A percentile compares a stretch with the other conserved stretches of the same genome.
Conservation (phyloP, 306 rosid species). For the Fagus sylvatica region DNA sequence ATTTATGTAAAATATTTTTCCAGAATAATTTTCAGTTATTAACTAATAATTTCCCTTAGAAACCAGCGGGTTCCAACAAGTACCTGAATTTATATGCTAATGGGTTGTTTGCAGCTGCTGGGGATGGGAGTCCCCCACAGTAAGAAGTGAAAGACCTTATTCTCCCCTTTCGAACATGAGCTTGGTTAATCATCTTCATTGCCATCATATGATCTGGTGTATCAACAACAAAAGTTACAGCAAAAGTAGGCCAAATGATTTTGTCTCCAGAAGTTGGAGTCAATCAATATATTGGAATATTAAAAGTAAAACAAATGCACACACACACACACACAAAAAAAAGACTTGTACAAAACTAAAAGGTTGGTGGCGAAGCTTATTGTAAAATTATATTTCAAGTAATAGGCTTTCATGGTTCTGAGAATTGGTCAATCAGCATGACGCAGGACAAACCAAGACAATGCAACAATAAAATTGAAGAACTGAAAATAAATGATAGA, state of each 20-base stretch:
- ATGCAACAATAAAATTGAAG: too few species aligned
- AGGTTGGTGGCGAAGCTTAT: neutral
- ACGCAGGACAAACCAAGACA: too few species aligned
- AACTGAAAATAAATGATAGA: too few species aligned
- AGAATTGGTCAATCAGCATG: neutral
- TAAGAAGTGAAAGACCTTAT: constrained; percentile 79
- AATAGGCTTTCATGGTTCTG: neutral
- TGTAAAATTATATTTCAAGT: neutral
- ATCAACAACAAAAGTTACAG: constrained; percentile 18
- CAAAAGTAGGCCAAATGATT: neutral
- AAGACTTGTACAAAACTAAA: neutral
- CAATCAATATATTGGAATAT: constrained; percentile 2
- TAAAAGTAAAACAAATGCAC: neutral
- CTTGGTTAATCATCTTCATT: constrained; percentile 88
- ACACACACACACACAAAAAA: neutral
- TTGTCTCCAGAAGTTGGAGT: constrained; percentile 23
- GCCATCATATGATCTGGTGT: constrained; percentile 96
- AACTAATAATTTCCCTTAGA: neutral
- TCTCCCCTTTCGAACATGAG: constrained; percentile 63
- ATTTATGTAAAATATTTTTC: neutral
- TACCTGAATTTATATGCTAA: constrained; percentile 97
- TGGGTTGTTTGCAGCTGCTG: constrained; percentile 95
- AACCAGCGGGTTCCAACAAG: constrained; percentile 17
- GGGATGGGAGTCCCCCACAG: constrained; percentile 96
- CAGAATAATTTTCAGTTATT: neutral